phyloP scores from a whole-genome alignment of 768 basidiomycete species.

The Hericium coralloides region DNA sequence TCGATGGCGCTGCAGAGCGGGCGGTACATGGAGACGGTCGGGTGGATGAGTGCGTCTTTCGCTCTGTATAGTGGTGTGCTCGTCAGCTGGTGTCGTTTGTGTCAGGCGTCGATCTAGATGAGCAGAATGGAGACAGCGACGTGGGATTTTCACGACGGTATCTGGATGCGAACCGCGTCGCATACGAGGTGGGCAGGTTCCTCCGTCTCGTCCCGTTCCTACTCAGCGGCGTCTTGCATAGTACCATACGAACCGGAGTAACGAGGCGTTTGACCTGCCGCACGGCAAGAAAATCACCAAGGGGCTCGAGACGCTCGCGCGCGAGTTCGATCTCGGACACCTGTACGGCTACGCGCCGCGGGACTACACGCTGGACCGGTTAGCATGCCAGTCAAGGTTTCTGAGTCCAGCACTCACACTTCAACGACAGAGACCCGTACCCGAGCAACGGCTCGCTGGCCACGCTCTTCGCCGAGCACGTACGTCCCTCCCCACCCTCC shows the following conservation, averaged over 20 bases:
- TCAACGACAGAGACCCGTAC: slow-evolving; percentile 41
- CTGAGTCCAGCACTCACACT: slow-evolving; percentile 6
- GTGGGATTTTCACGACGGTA: slow-evolving; percentile 64
- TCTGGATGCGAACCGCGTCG: slow-evolving; percentile 71
- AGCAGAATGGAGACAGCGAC: slow-evolving; percentile 32
- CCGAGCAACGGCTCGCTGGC: slow-evolving; percentile 53
- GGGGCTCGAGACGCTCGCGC: slow-evolving; percentile 43
- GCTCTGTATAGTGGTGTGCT: neutral
- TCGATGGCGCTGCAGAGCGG: slow-evolving; percentile 78
- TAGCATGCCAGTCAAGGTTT: slow-evolving; percentile 3
- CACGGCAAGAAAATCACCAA: slow-evolving; percentile 43
- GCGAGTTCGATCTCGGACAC: slow-evolving; percentile 51
- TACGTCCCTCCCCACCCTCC: slow-evolving; percentile 10
- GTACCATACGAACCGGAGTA: slow-evolving; percentile 55
- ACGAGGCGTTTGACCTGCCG: slow-evolving; percentile 51
- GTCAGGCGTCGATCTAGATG: slow-evolving; percentile 40
- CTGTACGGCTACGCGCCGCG: slow-evolving; percentile 67
- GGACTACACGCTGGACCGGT: slow-evolving; percentile 63
- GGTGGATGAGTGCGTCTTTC: slow-evolving; percentile 16
- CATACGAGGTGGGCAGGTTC: slow-evolving; percentile 44
- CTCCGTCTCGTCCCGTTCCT: neutral
- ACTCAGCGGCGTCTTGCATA: slow-evolving; percentile 14
- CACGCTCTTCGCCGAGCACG: slow-evolving; percentile 47
- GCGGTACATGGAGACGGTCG: slow-evolving; percentile 88
- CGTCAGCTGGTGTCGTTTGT: slow-evolving; percentile 40